Evolutionary conservation across 768 basidiomycete genomes (phyloP).

Genomic region (Leccinum disarticulatum): DNA sequence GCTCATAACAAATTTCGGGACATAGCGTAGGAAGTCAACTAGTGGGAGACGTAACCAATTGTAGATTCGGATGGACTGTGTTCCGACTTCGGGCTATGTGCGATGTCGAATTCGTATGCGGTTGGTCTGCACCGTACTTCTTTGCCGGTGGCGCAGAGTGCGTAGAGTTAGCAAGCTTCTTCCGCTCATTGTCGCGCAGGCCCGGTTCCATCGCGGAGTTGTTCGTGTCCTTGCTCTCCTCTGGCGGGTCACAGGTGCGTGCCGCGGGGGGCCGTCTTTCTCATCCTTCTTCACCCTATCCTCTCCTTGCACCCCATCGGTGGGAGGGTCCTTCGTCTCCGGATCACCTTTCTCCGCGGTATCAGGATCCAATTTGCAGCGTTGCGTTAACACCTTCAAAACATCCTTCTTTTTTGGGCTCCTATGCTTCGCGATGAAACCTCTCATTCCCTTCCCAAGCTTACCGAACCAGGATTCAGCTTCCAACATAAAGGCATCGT

Average conservation of each 20-base stretch:
- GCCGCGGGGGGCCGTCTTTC: not conserved
- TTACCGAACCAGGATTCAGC: conserved; percentile 18
- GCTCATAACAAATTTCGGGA: not conserved
- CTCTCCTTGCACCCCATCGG: not conserved
- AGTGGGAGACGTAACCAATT: too few species aligned
- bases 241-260: not conserved
- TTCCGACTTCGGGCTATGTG: too few species aligned
- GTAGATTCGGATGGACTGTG: too few species aligned
- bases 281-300: not conserved
- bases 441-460: conserved; percentile 11
- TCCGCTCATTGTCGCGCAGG: not conserved
- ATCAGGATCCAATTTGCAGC: conserved; percentile 11
- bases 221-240: not conserved
- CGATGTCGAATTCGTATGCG: too few species aligned
- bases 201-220: not conserved
- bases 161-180: not conserved
- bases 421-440: conserved; percentile 15
- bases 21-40: not conserved
- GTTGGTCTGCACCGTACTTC: too few species aligned
- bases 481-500: conserved; percentile 16
- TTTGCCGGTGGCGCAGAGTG: too few species aligned
- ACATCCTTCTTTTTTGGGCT: conserved; percentile 21
- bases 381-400: conserved; percentile 19
- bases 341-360: conserved; percentile 21
- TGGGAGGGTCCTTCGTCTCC: not conserved